These are phyloP conservation scores for Daldinia grandis DNA, from an alignment of 495 filamentous ascomycete genomes.

Conservation along the genomic window DNA sequence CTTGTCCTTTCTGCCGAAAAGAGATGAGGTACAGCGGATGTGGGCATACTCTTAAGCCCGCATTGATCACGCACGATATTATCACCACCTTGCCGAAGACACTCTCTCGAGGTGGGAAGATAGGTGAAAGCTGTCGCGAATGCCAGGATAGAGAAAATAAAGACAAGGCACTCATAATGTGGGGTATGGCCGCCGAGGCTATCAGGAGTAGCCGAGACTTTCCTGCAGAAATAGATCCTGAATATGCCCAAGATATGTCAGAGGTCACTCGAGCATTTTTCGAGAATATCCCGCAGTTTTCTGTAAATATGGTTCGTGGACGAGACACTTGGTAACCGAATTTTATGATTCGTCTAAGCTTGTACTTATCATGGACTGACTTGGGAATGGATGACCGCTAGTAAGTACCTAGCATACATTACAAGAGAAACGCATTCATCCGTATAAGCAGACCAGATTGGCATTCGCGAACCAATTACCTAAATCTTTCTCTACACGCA, in stretches of 20 bases:
- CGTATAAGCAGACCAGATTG: no score
- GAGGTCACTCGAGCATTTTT: background rate
- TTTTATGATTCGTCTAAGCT: background rate
- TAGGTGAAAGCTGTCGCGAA: slow-evolving; percentile 7
- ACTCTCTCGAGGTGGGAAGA: slow-evolving; percentile 9
- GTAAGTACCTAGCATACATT: background rate
- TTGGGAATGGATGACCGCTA: background rate
- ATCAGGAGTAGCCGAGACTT: background rate
- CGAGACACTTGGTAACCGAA: background rate
- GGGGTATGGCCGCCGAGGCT: background rate
- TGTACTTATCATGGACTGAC: background rate
- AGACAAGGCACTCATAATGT: background rate
- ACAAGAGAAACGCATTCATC: no score
- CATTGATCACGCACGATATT: slow-evolving; percentile 17
- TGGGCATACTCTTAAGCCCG: slow-evolving; percentile 19
- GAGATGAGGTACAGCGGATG: slow-evolving; percentile 16
- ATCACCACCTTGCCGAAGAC: slow-evolving; percentile 33
- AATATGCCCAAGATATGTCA: background rate
- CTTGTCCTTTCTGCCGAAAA: slow-evolving; percentile 39
- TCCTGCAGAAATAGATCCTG: background rate
- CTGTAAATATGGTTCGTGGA: background rate
- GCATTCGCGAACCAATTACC: background rate
- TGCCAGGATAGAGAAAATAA: background rate
- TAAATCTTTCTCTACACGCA: background rate
- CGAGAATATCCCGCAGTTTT: background rate